phyloP scores from a whole-genome alignment of 1,139 yeast species.

The Yamadazyma atmosphaerica region DNA sequence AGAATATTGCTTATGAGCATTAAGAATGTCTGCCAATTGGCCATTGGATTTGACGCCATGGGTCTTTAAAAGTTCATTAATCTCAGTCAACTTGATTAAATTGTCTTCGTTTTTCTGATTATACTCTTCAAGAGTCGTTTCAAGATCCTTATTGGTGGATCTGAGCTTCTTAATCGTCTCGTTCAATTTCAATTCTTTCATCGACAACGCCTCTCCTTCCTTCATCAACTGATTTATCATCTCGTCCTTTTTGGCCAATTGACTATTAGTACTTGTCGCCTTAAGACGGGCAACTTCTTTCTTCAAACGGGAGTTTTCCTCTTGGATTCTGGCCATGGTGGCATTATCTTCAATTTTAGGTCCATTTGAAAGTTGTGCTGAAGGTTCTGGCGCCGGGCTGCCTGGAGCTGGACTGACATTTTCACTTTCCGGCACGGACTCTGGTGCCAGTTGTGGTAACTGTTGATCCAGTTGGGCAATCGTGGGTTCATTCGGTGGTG shows the following conservation, averaged over 20 bases:
- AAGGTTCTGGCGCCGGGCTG: no score
- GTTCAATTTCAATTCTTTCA: slow-evolving; percentile 68
- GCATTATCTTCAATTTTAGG: slow-evolving; percentile 1
- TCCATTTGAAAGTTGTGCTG: slow-evolving; percentile 9
- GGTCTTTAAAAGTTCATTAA: slow-evolving; percentile 32
- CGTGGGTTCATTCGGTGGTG: no score
- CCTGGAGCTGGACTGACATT: no score
- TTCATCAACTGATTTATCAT: slow-evolving; percentile 59
- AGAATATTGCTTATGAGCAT: slow-evolving; percentile 16
- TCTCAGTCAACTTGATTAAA: slow-evolving; percentile 27
- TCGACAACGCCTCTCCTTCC: slow-evolving; percentile 80
- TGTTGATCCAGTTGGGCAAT: no score
- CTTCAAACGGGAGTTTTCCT: slow-evolving; percentile 7
- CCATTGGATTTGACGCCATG: slow-evolving; percentile 28
- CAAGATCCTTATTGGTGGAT: slow-evolving; percentile 46
- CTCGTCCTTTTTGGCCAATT: slow-evolving; percentile 52
- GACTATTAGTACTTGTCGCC: slow-evolving; percentile 10
- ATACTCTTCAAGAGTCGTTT: slow-evolving; percentile 36
- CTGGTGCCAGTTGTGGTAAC: no score
- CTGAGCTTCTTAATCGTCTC: slow-evolving; percentile 67
- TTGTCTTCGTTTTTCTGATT: slow-evolving; percentile 32
- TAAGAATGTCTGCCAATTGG: slow-evolving; percentile 24
- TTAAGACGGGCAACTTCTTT: slow-evolving; percentile 8
- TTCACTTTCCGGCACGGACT: no score
- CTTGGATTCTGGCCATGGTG: slow-evolving; percentile 7